A percentile compares a stretch with the other conserved stretches of the same genome.
Conservation (phyloP, 768 basidiomycete species). For the Mycena polygramma region DNA sequence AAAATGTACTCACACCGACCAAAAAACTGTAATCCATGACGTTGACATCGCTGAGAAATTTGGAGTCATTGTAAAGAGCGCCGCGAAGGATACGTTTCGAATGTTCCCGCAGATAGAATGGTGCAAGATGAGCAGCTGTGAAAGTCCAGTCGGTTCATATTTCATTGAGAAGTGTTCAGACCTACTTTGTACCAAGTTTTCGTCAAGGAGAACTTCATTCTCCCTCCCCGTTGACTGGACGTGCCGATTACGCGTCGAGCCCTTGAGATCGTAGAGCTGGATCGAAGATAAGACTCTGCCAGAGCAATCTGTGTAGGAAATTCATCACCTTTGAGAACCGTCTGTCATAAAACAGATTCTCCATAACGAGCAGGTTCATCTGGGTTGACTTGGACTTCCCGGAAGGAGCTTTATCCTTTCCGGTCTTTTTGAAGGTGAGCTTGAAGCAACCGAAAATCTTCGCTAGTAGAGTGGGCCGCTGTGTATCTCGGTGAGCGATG, state of each 20-base stretch:
- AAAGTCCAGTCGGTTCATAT: slow-evolving; percentile 24
- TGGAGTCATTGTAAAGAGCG: slow-evolving; percentile 94
- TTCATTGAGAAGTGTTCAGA: slow-evolving; percentile 26
- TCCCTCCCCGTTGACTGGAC: slow-evolving; percentile 91
- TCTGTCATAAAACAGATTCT: slow-evolving; percentile 95
- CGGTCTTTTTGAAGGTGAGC: slow-evolving; percentile 87
- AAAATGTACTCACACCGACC: slow-evolving; percentile 73
- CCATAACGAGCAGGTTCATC: slow-evolving; percentile 98
- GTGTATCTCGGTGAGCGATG: slow-evolving; percentile 31
- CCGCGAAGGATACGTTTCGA: slow-evolving; percentile 93
- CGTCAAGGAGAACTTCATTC: slow-evolving; percentile 95
- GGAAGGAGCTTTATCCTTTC: slow-evolving; percentile 69
- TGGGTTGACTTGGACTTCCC: slow-evolving; percentile 84
- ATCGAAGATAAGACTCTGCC: slow-evolving; percentile 4
- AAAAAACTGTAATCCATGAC: slow-evolving; percentile 96
- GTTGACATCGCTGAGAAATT: slow-evolving; percentile 93
- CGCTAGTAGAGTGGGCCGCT: slow-evolving; percentile 95
- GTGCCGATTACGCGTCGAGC: slow-evolving; percentile 93
- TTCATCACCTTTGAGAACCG: slow-evolving; percentile 83
- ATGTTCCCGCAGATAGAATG: slow-evolving; percentile 97
- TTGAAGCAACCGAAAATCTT: slow-evolving; percentile 99
- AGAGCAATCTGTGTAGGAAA: slow-evolving; percentile 53
- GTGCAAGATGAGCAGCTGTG: slow-evolving; percentile 81
- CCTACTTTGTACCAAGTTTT: slow-evolving; percentile 93
- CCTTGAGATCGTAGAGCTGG: slow-evolving; percentile 95